phyloP scores from a whole-genome alignment of 1,284 basidiomycete species.

The Melampsora allii-populina region DNA sequence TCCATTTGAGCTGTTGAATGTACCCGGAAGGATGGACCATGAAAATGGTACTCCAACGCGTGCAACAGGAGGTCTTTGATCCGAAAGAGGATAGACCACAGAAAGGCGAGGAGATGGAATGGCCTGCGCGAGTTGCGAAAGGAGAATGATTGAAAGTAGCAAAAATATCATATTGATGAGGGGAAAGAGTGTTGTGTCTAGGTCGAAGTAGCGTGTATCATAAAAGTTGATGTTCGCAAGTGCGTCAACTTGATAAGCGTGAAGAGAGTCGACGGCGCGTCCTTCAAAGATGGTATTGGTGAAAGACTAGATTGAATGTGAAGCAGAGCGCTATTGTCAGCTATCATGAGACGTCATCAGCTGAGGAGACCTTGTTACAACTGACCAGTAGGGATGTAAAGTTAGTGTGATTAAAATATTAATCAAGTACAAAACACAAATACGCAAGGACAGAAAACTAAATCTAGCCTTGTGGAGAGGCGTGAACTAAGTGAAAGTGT shows the following conservation, averaged over 20 bases:
- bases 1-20: slow-evolving; percentile 46
- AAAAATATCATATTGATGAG: neutral
- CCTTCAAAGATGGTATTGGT: too few relatives aligned
- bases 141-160: neutral
- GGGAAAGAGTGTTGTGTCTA: neutral
- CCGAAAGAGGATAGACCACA: slow-evolving; percentile 45
- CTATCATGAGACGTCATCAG: too few relatives aligned
- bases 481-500: neutral
- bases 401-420: neutral
- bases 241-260: too few relatives aligned
- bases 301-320: too few relatives aligned
- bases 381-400: neutral
- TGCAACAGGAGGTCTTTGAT: slow-evolving; percentile 49
- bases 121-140: neutral
- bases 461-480: neutral
- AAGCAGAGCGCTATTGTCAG: too few relatives aligned
- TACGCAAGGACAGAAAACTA: slow-evolving; percentile 1
- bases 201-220: neutral
- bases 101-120: slow-evolving; percentile 4
- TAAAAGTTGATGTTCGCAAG: neutral
- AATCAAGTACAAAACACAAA: neutral
- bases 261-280: too few relatives aligned
- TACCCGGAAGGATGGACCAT: slow-evolving; percentile 49
- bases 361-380: neutral
- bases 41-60: slow-evolving; percentile 47